Evolutionary conservation across 1,284 basidiomycete species (phyloP), one percentile per base, ranked within the genome.

Genomic region (Volvariella surrecta): DNA sequence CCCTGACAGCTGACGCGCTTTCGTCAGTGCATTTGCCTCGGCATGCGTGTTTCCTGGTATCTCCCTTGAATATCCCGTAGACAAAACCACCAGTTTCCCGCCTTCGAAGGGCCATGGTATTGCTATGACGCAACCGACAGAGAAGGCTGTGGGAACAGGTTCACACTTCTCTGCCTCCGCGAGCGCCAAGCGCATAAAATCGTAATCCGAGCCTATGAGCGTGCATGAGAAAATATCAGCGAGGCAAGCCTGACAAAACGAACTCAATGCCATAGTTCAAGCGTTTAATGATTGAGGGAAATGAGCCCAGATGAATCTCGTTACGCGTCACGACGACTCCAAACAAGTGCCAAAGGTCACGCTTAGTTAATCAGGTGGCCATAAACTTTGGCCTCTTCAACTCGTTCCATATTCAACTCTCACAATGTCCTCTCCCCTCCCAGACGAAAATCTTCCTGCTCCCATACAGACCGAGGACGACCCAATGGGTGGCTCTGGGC

Each of bases 1-100:
- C 8, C 54, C 42, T 3, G 75, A 67, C 35, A 81, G 59, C 15
- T 53, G 43, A 28, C 63, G 61, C 10, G 85, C 77, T 58, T 98
- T 98, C 32, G 75, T 63, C 38, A 99, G 67, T 0, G 95, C 94
- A 58, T 95, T 96, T 17, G 94, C 91, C 65, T 99, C 95, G 10
- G 95, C 95, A 61, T 99, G 96, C 1, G 95, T 98, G 61, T 98
- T 99, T 41, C 94, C 95, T 1, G 82, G 74, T 0, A 97, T 74
- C 61, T 99, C 94, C 56, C 96, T 76, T 28, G 93, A 97, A 64
- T 84, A 95, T 19, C 94, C 94, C 4, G 83, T 82, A 4, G 89
- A 69, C 19, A 99, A 64, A 31, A 89, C 63, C 54, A 74, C 52
- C 39, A 74, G 61, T 45, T 58, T 18, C 48, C 59, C 49, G 50